Base-by-base conservation (phyloP, 2,329 filamentous ascomycete species). In the Pseudohalonectria lignicola region DNA sequence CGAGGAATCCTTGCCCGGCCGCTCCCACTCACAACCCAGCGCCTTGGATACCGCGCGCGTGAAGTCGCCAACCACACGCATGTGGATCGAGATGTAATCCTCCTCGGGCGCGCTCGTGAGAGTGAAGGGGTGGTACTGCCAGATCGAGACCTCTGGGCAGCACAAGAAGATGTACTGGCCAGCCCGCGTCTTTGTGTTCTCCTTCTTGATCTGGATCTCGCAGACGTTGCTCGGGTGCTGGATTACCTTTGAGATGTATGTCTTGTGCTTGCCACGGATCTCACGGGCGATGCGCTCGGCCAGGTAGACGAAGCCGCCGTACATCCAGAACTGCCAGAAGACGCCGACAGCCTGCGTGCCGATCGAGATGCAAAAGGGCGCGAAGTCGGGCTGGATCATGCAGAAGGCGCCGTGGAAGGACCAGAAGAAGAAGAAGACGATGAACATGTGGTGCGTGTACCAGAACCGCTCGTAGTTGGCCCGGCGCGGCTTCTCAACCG, bases 171-270 rank as follows among this genome's bases (percentile, higher is more conserved):
- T 90, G 63, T 92, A 92, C 70, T 86, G 83, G 36, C 86, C 86
- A 16, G 85, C 82, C 37, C 74, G 71, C 3, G 83, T 86, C 67
- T 81, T 86, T 32, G 84, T 88, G 61, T 86, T 67, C 54, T 88
- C 83, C 62, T 92, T 92, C 69, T 90, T 88, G 64, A 93, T 87
- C 63, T 92, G 86, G 43, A 93, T 88, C 62, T 93, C 86, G 56
- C 83, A 84, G 15, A 93, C 86, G 52, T 87, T 86, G 66, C 82
- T 86, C 7, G 85, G 85, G 57, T 93, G 85, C 63, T 92, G 85
- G 46, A 93, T 80, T 45, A 93, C 86, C 64, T 92, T 92, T 46
- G 82, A 86, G 43, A 93, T 83, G 56, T 82, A 86, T 13, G 85
- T 90, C 69, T 82, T 86, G 66, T 90, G 83, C 19, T 79, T 74